Evolutionary conservation across 148 eudicot genomes (phyloP).

Genomic region (Nyssa sinensis): DNA sequence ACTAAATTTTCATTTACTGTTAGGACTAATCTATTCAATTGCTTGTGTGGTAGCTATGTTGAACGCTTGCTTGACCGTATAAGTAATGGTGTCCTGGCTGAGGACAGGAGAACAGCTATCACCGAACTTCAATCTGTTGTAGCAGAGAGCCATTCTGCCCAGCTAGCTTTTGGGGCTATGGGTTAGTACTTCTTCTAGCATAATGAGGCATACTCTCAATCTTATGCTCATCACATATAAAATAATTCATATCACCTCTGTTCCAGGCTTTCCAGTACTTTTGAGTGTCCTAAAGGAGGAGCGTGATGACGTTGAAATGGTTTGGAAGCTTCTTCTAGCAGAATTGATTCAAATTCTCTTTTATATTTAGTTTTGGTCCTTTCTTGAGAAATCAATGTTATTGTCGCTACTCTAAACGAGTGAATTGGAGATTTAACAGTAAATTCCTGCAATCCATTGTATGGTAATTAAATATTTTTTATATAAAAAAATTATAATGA

Average conservation of each 20-base stretch:
- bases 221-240: not conserved
- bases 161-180: slow-evolving; percentile 97
- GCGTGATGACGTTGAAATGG: slow-evolving; percentile 97
- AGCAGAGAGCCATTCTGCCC: slow-evolving; percentile 87
- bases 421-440: not conserved
- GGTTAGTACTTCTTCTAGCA: slow-evolving; percentile 51
- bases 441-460: not conserved
- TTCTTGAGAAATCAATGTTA: not conserved
- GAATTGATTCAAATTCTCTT: not conserved
- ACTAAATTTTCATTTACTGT: not conserved
- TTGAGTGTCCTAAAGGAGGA: slow-evolving; percentile 84
- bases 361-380: slow-evolving; percentile 2
- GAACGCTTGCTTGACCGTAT: slow-evolving; percentile 96
- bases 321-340: slow-evolving; percentile 25
- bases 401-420: not conserved
- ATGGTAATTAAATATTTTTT: not conserved
- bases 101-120: slow-evolving; percentile 87
- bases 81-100: slow-evolving; percentile 82
- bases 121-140: slow-evolving; percentile 92
- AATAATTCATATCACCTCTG: slow-evolving; percentile 13
- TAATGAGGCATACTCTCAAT: not conserved
- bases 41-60: slow-evolving; percentile 58
- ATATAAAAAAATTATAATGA: no score
- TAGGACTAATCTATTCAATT: slow-evolving; percentile 1
- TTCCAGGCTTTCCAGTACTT: slow-evolving; percentile 86